Evolutionary conservation across 768 basidiomycete species (phyloP), one percentile per base, ranked within the genome.

Genomic region (Rhodotorula graminis): DNA sequence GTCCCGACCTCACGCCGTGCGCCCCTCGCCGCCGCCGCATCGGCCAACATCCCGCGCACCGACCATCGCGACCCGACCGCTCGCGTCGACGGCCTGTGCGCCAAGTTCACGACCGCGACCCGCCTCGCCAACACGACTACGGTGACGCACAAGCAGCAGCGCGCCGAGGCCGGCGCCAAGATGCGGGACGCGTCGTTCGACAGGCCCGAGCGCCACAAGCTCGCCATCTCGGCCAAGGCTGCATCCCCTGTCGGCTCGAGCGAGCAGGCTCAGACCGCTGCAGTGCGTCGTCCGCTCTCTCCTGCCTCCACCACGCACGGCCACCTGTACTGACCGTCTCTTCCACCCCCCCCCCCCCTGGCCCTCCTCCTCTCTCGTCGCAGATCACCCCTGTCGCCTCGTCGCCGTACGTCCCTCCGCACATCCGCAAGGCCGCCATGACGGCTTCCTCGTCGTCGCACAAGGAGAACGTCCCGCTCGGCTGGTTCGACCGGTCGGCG

Each of bases 401-500:
- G 8, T 44, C 52, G 27, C 49, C 65, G 18, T 23, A 23, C 58
- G 49, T 27, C 6, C 37, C 47, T 15, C 18, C 23, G 10, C 40
- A 55, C 23, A 18, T 44, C 42, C 55, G n/a, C n/a, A 7, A 42
- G 12, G 33, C 57, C 37, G 37, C 37, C 37, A 37, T 37, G 37
- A 5, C 37, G 37, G 37, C 47, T 15, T 25, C 29, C n/a, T 37
- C 25, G 37, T 69, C 46, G 27, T 44, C 15, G 14, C 23, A 52
- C 8, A 60, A 25, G 37, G 27, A 31, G 58, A 25, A 25, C 58
- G 25, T 15, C 42, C 25, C 42, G 40, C 59, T 42, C 23, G 7
- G 23, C 3, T 40, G 14, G 23, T 65, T 65, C 64, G 67, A 73
- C 47, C 72, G 64, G 31, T 65, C 67, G 23, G 53, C 56, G 14